A percentile compares a stretch with the other conserved stretches of the same genome.
phyloP scores from a whole-genome alignment of 169 alveolate genomes.

The Eimeria acervulina region DNA sequence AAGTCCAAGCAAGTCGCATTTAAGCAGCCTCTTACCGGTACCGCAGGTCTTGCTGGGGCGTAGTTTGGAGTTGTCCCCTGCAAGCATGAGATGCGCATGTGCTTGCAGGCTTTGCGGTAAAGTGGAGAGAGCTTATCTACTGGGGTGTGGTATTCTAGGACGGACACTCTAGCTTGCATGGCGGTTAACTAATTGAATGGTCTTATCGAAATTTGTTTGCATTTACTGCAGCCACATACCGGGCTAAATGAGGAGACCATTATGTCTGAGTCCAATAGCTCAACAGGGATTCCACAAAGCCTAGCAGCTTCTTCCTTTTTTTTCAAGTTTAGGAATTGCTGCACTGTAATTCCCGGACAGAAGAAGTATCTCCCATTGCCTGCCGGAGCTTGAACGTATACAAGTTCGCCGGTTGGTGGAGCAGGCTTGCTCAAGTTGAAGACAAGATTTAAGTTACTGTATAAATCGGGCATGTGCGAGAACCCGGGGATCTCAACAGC shows the following conservation, averaged over 20 bases:
- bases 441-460: constrained; percentile 14
- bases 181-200: not conserved
- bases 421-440: constrained; percentile 35
- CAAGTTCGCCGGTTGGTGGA: constrained; percentile 41
- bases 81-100: constrained; percentile 36
- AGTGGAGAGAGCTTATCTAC: not conserved
- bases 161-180: no score
- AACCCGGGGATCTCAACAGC: constrained; percentile 61
- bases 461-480: constrained; percentile 32
- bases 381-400: constrained; percentile 71
- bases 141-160: not conserved
- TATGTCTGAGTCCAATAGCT: constrained; percentile 24
- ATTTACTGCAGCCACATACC: not conserved
- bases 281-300: constrained; percentile 57
- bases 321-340: constrained; percentile 43
- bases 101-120: not conserved
- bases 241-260: constrained; percentile 58
- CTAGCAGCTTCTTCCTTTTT: constrained; percentile 52
- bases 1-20: not conserved
- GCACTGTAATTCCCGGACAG: constrained; percentile 47
- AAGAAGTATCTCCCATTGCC: constrained; percentile 52
- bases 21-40: constrained; percentile 17
- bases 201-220: not conserved
- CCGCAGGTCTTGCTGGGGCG: constrained; percentile 60
- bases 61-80: constrained; percentile 72